Conservation (phyloP, 441 rosid genomes). For the Mallotus japonicus region DNA sequence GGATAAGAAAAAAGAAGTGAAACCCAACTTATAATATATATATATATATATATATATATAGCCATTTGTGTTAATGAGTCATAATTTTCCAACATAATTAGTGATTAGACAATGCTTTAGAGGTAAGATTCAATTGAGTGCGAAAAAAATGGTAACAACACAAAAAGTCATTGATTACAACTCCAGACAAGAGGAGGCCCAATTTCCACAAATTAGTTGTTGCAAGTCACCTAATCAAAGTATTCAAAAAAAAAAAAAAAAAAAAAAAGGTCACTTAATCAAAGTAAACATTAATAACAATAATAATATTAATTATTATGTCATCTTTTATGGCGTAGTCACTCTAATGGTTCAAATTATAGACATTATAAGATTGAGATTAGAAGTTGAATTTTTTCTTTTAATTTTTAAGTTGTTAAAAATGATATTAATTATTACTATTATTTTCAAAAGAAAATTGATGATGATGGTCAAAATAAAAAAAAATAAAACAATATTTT, state of each 20-base stretch:
- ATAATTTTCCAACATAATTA: neutral
- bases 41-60: no score
- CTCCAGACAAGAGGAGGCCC: constrained; percentile 5
- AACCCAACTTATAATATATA: no score
- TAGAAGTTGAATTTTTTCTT: no score
- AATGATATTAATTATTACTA: neutral
- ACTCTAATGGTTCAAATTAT: no score
- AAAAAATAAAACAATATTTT: no score
- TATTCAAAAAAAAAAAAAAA: no score
- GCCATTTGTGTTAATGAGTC: neutral
- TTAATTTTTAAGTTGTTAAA: no score
- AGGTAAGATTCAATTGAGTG: constrained; percentile 12
- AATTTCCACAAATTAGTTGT: neutral
- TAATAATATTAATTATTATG: neutral
- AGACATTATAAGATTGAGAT: no score
- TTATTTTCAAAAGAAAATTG: neutral
- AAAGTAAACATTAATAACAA: neutral
- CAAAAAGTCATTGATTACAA: constrained; percentile 8
- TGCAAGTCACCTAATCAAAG: neutral
- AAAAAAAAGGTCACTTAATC: neutral
- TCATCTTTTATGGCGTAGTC: no score
- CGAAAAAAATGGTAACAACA: neutral
- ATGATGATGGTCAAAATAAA: neutral
- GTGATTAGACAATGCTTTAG: constrained; percentile 9
- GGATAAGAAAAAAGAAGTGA: no score